Conservation (phyloP, 140 eudicot species). For the Cichorium intybus region DNA sequence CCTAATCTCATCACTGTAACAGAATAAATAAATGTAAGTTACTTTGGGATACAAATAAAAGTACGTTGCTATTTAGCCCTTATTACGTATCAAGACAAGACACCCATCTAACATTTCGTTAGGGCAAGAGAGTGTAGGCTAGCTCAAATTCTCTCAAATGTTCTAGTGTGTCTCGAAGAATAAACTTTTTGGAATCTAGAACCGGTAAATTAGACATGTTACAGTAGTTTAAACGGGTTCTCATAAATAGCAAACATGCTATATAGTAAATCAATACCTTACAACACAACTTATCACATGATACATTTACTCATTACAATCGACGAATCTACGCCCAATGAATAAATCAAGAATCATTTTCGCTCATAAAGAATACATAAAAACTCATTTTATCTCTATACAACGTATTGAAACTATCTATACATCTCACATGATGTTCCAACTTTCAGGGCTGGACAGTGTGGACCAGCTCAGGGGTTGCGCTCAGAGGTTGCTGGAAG, state of each 20-base stretch:
- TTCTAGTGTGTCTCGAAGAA: no score
- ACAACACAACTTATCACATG: background rate
- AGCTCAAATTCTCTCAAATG: no score
- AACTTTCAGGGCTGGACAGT: background rate
- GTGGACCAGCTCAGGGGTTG: background rate
- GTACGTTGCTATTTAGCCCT: no score
- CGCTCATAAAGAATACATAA: conserved; percentile 12
- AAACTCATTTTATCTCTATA: background rate
- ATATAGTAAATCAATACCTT: background rate
- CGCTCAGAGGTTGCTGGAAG: background rate
- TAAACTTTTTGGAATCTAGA: no score
- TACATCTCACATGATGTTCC: no score
- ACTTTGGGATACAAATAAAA: no score
- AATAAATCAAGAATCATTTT: conserved; percentile 5
- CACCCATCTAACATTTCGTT: no score
- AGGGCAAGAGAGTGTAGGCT: no score
- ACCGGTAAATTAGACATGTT: no score
- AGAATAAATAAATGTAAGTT: no score
- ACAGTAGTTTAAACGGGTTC: no score
- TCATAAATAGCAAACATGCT: background rate
- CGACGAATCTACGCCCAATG: background rate
- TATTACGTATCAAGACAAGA: no score
- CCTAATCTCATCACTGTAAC: background rate
- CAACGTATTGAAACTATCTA: background rate
- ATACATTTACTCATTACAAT: background rate